Percentiles rank a stretch among this genome's conserved stretches.
phyloP scores from a whole-genome alignment of 2,329 filamentous ascomycete species.

The Triangularia setosa region DNA sequence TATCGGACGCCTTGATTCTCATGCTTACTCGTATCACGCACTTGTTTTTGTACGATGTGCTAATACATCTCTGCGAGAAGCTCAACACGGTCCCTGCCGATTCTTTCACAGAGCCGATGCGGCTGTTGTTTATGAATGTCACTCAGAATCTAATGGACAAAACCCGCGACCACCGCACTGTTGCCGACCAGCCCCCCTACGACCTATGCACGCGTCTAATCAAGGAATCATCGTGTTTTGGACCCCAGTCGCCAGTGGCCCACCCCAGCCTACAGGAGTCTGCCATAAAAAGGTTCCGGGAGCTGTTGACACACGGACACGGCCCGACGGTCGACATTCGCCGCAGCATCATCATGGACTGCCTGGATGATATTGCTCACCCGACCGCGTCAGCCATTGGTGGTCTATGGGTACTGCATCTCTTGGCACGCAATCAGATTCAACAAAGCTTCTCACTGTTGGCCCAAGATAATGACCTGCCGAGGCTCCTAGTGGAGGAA shows the following conservation, averaged over 20 bases:
- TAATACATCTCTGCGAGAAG: conserved; percentile 69
- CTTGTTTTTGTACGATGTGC: conserved; percentile 44
- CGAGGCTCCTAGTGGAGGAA: conserved; percentile 60
- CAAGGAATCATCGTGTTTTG: conserved; percentile 62
- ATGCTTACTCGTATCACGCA: conserved; percentile 54
- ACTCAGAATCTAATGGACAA: conserved; percentile 48
- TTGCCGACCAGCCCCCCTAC: conserved; percentile 42
- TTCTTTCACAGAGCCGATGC: conserved; percentile 58
- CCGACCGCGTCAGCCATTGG: conserved; percentile 64
- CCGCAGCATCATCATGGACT: conserved; percentile 59
- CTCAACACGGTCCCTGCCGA: conserved; percentile 61
- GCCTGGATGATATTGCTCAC: conserved; percentile 63
- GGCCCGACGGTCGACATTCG: conserved; percentile 46
- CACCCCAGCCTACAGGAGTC: conserved; percentile 61
- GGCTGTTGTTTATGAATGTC: conserved; percentile 57
- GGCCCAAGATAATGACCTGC: conserved; percentile 57
- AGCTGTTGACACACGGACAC: conserved; percentile 56
- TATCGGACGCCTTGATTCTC: conserved; percentile 72
- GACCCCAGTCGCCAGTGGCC: conserved; percentile 50
- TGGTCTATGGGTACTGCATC: conserved; percentile 63
- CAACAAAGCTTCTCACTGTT: conserved; percentile 36
- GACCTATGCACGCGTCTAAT: conserved; percentile 62
- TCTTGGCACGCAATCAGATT: conserved; percentile 41
- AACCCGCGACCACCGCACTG: conserved; percentile 34
- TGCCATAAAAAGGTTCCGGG: conserved; percentile 57